Conservation (phyloP, 805 yeast genomes). For the Candida endomychidarum region DNA sequence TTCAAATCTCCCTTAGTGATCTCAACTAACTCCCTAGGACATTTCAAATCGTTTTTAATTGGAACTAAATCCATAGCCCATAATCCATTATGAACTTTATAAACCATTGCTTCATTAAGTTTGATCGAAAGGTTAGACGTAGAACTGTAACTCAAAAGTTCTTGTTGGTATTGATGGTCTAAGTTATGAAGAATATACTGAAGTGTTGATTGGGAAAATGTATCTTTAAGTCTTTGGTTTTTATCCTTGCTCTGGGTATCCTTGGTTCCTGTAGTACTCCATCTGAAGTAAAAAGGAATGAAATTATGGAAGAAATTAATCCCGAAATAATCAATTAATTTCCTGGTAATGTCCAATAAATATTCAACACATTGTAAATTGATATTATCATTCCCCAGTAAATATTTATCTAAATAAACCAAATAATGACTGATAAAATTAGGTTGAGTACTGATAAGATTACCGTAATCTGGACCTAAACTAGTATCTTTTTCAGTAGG, state of each 20-base stretch:
- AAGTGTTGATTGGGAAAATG: conserved; percentile 33
- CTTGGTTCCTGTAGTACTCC: no score
- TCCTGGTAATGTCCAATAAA: conserved; percentile 23
- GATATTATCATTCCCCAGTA: conserved; percentile 22
- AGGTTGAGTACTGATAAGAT: conserved; percentile 41
- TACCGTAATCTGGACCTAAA: conserved; percentile 41
- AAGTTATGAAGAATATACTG: conserved; percentile 24
- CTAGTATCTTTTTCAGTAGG: conserved; percentile 19
- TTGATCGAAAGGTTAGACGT: conserved; percentile 6
- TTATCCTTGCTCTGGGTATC: background rate
- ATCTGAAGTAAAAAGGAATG: conserved; percentile 39
- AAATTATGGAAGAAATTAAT: conserved; percentile 47
- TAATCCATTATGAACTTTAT: conserved; percentile 22
- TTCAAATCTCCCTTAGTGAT: conserved; percentile 21
- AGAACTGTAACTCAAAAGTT: conserved; percentile 20
- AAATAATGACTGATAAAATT: conserved; percentile 43
- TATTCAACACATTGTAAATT: conserved; percentile 24
- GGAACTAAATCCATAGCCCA: conserved; percentile 30
- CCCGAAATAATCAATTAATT: conserved; percentile 38
- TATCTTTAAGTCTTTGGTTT: conserved; percentile 22
- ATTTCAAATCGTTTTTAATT: conserved; percentile 8
- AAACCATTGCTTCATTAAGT: conserved; percentile 23
- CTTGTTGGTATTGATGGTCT: conserved; percentile 28
- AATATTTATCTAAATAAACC: conserved; percentile 33
- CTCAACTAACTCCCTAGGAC: background rate